Percentiles rank a stretch among this genome's conserved stretches.
Conservation (phyloP, 2,329 filamentous ascomycete species). For the Trichoderma afroharzianum region DNA sequence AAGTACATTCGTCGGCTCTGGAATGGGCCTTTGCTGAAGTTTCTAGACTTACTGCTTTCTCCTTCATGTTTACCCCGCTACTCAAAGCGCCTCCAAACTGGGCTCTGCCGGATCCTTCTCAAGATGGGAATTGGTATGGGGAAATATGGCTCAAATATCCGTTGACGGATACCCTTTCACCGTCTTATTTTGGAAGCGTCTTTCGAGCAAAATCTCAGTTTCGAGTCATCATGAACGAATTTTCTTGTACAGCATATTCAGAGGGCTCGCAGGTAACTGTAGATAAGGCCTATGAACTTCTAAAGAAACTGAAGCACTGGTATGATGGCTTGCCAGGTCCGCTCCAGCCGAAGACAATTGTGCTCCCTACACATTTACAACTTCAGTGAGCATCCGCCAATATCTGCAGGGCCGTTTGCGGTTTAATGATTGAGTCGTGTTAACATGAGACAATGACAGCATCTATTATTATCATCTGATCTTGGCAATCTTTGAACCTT, state of each 20-base stretch:
- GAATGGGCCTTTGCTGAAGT: not conserved
- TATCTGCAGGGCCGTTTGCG: not conserved
- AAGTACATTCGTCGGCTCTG: not conserved
- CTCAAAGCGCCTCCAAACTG: not conserved
- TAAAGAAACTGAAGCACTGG: not conserved
- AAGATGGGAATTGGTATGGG: not conserved
- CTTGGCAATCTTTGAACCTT: not conserved
- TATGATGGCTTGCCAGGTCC: not conserved
- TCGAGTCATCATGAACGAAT: not conserved
- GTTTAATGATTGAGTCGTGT: not conserved
- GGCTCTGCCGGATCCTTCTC: not conserved
- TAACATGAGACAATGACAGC: not conserved
- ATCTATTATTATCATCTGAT: not conserved
- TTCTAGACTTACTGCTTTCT: not conserved
- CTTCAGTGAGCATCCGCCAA: not conserved
- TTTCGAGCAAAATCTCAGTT: not conserved
- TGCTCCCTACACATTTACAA: not conserved
- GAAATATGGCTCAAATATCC: slow-evolving; percentile 11
- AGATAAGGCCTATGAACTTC: not conserved
- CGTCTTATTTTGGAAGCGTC: not conserved
- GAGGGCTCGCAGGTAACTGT: not conserved
- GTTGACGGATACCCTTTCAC: not conserved
- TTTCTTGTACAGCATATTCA: not conserved
- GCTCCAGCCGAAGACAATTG: not conserved
- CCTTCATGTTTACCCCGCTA: not conserved